A percentile compares a stretch with the other conserved stretches of the same genome.
These are phyloP conservation scores for Cantharellus cinnabarinus DNA, from an alignment of 768 basidiomycete species.

Conservation along the genomic window DNA sequence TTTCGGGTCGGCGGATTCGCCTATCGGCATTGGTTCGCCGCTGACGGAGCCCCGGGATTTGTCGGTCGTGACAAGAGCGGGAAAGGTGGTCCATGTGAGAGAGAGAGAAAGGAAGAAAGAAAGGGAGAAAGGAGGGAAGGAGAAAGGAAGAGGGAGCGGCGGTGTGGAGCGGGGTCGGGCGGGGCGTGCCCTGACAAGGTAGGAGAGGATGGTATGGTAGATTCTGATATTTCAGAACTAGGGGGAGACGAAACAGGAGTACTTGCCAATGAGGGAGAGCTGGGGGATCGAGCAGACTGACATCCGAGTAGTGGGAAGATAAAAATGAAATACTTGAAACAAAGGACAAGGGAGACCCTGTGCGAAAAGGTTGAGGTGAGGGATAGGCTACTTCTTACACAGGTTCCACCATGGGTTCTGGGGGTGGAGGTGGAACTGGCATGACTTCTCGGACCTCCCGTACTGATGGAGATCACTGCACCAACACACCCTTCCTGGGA, in stretches of 20 bases:
- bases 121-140: no score
- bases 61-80: no score
- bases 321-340: constrained; percentile 23
- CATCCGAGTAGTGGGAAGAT: constrained; percentile 57
- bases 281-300: constrained; percentile 21
- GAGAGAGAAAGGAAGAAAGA: no score
- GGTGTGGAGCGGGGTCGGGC: no score
- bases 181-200: no score
- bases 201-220: constrained; percentile 21
- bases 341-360: constrained; percentile 23
- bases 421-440: background rate
- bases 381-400: constrained; percentile 8
- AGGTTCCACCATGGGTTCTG: constrained; percentile 8
- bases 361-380: constrained; percentile 24
- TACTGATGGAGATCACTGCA: constrained; percentile 11
- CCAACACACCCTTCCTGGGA: constrained; percentile 3
- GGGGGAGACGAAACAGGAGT: constrained; percentile 15
- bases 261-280: constrained; percentile 14
- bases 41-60: no score
- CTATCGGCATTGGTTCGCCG: no score
- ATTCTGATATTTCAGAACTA: constrained; percentile 13
- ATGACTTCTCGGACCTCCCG: no score
- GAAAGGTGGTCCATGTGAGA: no score
- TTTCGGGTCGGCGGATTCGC: no score
- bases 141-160: no score